These are phyloP conservation scores for Phytopythium boreale DNA, from an alignment of 352 stramenopile species.

Conservation along the genomic window DNA sequence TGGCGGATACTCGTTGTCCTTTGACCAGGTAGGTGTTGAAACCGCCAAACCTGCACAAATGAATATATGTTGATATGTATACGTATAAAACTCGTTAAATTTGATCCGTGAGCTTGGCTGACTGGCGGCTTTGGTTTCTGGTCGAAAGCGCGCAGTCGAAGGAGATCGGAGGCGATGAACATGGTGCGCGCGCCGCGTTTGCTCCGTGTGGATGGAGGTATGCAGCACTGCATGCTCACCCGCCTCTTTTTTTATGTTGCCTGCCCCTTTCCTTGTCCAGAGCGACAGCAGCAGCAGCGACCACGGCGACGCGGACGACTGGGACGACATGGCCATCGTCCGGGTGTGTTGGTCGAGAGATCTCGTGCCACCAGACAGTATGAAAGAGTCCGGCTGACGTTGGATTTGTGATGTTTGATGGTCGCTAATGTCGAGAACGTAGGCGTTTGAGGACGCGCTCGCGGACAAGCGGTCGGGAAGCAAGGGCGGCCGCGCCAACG, in stretches of 20 bases:
- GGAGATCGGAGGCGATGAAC: not conserved
- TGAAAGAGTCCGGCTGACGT: too few relatives aligned
- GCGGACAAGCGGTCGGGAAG: constrained; percentile 32
- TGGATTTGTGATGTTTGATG: not conserved
- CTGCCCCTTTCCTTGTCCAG: not conserved
- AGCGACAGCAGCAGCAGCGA: constrained; percentile 33
- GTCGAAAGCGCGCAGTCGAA: not conserved
- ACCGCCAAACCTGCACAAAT: too few relatives aligned
- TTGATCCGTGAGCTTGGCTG: too few relatives aligned
- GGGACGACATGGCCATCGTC: constrained; percentile 83
- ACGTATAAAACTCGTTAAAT: too few relatives aligned
- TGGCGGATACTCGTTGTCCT: too few relatives aligned
- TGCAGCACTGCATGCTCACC: not conserved
- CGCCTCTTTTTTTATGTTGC: not conserved
- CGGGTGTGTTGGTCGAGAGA: constrained; percentile 22
- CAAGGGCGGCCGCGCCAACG: constrained; percentile 12
- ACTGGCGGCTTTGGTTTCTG: too few relatives aligned
- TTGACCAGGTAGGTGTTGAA: too few relatives aligned
- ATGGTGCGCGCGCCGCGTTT: not conserved
- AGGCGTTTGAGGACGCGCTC: constrained; percentile 76
- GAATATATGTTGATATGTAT: too few relatives aligned
- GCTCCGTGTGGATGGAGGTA: not conserved
- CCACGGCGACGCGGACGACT: constrained; percentile 44
- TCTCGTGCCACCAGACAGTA: not conserved
- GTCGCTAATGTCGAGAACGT: not conserved